Base-by-base conservation (phyloP, 2,329 filamentous ascomycete species). In the Sclerotinia minor region DNA sequence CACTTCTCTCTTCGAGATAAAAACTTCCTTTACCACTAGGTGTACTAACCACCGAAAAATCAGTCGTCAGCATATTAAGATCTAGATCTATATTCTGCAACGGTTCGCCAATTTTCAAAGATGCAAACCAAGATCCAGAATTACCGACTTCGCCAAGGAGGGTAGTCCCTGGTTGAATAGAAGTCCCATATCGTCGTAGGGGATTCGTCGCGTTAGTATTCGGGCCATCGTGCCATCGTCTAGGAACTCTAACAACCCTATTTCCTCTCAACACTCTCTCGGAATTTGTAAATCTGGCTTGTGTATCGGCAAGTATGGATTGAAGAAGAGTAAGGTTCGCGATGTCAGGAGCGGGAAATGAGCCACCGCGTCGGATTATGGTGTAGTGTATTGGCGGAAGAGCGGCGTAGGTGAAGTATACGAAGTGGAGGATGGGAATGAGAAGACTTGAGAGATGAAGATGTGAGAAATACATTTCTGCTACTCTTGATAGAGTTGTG, bases 41-140 rank as follows among this genome's bases (percentile, higher is more conserved):
- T 3, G 72, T 74, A 26, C 65, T 70, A 19, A 72, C 53, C 3
- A 74, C 49, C 52, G 59, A 68, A 26, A 65, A 74, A 45, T 74
- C 72, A 15, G 63, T 58, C 8, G 72, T 72, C 54, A 74, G 47
- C 71, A 74, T 72, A 50, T 72, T 69, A 2, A 74, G 63, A 60
- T 74, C 72, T 50, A 72, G 69, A 64, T 72, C 67, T 1, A 74
- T 57, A 6, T 69, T 63, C 47, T 72, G 71, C 13, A 54, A 45
- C 4, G 71, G 72, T 2, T 73, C 70, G 26, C 72, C 72, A 6
- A 73, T 67, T 21, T 67, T 63, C 17, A 74, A 5, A 11, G 32
- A 69, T 2, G 69, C 67, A 35, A 69, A 72, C 72, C 72, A 74
- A 38, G 71, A 70, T 11, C 69, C 72, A 4, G 68, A 47, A 26